A percentile compares a stretch with the other conserved stretches of the same genome.
Evolutionary conservation across 495 filamentous ascomycete species (phyloP).

Genomic region (Talaromyces nanjingensis): DNA sequence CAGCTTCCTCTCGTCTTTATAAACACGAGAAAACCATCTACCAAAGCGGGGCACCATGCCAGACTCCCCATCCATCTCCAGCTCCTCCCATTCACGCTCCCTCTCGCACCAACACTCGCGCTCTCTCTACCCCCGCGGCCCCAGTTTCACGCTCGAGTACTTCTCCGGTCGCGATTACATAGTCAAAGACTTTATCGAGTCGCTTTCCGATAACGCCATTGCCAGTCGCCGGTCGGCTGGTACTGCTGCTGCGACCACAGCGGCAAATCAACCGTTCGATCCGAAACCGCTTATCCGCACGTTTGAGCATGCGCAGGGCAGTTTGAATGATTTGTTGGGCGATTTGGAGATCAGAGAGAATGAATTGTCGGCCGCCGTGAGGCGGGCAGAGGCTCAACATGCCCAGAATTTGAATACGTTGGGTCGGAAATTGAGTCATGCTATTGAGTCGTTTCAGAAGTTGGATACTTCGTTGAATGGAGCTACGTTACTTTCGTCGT

Average conservation of each 20-base stretch:
- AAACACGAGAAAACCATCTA: neutral
- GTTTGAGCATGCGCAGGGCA: conserved; percentile 81
- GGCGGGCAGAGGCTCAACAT: conserved; percentile 87
- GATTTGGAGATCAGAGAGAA: conserved; percentile 82
- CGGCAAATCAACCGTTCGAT: conserved; percentile 71
- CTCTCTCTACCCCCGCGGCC: conserved; percentile 68
- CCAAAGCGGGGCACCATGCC: conserved; percentile 17
- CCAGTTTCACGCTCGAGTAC: conserved; percentile 76
- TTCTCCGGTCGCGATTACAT: conserved; percentile 89
- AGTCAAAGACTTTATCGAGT: conserved; percentile 93
- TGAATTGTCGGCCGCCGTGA: conserved; percentile 80
- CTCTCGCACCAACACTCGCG: conserved; percentile 35
- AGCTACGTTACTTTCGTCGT: conserved; percentile 16
- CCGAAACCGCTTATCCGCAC: conserved; percentile 95
- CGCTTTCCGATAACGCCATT: conserved; percentile 77
- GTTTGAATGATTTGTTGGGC: conserved; percentile 73
- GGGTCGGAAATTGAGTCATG: conserved; percentile 80
- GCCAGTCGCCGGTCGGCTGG: conserved; percentile 65
- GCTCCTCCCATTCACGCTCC: conserved; percentile 17
- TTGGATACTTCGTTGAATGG: conserved; percentile 72
- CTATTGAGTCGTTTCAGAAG: conserved; percentile 82
- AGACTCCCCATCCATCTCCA: conserved; percentile 30
- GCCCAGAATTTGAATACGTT: conserved; percentile 78
- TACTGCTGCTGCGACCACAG: conserved; percentile 27
- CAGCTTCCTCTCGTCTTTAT: neutral